Percentiles rank a stretch among this genome's conserved stretches.
Evolutionary conservation across 2,329 filamentous ascomycete genomes (phyloP).

Genomic region (Bipolaris victoriae): DNA sequence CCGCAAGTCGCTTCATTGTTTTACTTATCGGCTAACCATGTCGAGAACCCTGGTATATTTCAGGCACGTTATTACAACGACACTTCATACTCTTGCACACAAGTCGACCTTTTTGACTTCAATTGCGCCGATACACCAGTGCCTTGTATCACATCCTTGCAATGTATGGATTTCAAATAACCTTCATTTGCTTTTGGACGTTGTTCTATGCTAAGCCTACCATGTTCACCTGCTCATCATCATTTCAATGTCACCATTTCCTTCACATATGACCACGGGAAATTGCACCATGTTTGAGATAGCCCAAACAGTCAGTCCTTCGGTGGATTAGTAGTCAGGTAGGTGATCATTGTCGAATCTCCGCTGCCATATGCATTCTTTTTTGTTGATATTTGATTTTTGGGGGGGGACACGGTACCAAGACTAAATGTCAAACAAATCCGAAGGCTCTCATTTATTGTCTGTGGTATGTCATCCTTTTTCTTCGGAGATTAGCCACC

Average conservation of each 20-base stretch:
- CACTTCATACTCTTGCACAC: not conserved
- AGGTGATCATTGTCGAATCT: constrained; percentile 15
- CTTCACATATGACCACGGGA: constrained; percentile 14
- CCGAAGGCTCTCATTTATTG: too few species aligned
- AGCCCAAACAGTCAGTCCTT: not conserved
- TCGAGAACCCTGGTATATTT: constrained; percentile 15
- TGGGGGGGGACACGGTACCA: too few species aligned
- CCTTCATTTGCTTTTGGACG: not conserved
- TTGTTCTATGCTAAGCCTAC: not conserved
- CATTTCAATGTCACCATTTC: not conserved
- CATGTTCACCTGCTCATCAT: not conserved
- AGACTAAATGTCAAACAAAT: too few species aligned
- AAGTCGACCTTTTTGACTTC: not conserved
- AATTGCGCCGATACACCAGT: not conserved
- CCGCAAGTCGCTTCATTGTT: constrained; percentile 12
- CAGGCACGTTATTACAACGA: constrained; percentile 16
- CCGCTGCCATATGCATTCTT: constrained; percentile 20
- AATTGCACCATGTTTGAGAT: not conserved
- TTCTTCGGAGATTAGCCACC: too few species aligned
- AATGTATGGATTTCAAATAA: too few species aligned
- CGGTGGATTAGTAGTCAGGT: constrained; percentile 15
- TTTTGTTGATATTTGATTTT: not conserved
- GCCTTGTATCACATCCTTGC: not conserved
- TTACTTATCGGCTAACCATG: constrained; percentile 20
- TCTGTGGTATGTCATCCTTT: too few species aligned